A percentile compares a stretch with the other conserved stretches of the same genome.
These are phyloP conservation scores for Picochlorum sp. DNA, from an alignment of 139 green algal genomes.

Conservation along the genomic window DNA sequence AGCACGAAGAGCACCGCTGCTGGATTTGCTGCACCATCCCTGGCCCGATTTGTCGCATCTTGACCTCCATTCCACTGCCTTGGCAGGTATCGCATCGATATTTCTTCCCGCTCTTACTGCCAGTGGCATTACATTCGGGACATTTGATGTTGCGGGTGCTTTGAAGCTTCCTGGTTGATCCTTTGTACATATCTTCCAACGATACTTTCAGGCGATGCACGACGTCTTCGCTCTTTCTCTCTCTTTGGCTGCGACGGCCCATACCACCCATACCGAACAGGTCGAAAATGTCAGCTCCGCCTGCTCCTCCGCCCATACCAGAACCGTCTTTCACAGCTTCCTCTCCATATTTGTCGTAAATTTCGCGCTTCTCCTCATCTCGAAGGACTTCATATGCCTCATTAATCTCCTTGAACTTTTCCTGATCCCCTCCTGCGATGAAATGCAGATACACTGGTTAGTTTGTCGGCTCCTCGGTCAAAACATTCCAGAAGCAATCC, in stretches of 20 bases:
- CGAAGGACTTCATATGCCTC: slow-evolving; percentile 94
- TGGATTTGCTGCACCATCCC: slow-evolving; percentile 99
- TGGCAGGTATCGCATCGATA: slow-evolving; percentile 77
- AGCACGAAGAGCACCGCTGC: slow-evolving; percentile 73
- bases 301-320: slow-evolving; percentile 56
- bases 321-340: slow-evolving; percentile 96
- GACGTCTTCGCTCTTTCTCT: slow-evolving; percentile 88
- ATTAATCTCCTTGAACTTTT: slow-evolving; percentile 99
- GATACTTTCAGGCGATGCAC: slow-evolving; percentile 83
- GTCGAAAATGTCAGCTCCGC: slow-evolving; percentile 92
- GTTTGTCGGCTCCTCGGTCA: too few relatives aligned
- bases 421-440: slow-evolving; percentile 69
- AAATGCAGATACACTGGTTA: too few relatives aligned
- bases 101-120: slow-evolving; percentile 79
- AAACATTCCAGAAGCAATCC: background rate
- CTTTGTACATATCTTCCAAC: slow-evolving; percentile 89
- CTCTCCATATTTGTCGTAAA: slow-evolving; percentile 99
- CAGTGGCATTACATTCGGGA: slow-evolving; percentile 71
- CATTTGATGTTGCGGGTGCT: slow-evolving; percentile 88
- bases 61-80: slow-evolving; percentile 79
- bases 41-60: slow-evolving; percentile 84
- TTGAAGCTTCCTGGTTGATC: slow-evolving; percentile 76
- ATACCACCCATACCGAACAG: slow-evolving; percentile 71
- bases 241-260: slow-evolving; percentile 29
- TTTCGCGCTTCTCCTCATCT: slow-evolving; percentile 88